Conservation (phyloP, 306 rosid genomes). For the Malus orientalis region DNA sequence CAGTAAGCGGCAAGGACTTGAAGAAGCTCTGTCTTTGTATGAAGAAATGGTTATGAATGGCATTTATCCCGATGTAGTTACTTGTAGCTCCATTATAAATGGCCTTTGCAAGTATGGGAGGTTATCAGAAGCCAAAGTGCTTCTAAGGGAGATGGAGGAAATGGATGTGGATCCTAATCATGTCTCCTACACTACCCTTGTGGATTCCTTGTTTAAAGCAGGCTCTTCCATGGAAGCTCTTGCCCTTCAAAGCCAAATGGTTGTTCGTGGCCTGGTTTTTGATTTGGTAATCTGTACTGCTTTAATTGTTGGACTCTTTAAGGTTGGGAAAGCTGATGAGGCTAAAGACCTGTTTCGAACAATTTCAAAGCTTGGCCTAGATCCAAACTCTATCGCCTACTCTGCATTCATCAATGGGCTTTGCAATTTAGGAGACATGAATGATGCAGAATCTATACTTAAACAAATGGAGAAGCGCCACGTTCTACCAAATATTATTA, state of each 20-base stretch:
- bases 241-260: slow-evolving; percentile 58
- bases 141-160: slow-evolving; percentile 66
- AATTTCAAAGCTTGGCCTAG: slow-evolving; percentile 42
- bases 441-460: slow-evolving; percentile 44
- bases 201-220: slow-evolving; percentile 54
- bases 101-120: slow-evolving; percentile 76
- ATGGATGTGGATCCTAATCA: slow-evolving; percentile 68
- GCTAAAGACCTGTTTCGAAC: slow-evolving; percentile 52
- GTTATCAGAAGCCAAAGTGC: slow-evolving; percentile 51
- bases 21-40: slow-evolving; percentile 55
- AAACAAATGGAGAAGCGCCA: slow-evolving; percentile 51
- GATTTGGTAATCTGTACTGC: slow-evolving; percentile 64
- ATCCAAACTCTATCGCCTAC: slow-evolving; percentile 65
- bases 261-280: slow-evolving; percentile 59
- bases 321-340: slow-evolving; percentile 47
- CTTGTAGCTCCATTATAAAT: slow-evolving; percentile 53
- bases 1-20: slow-evolving; percentile 39
- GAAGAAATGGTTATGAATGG: slow-evolving; percentile 67
- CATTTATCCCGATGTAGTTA: slow-evolving; percentile 63
- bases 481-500: slow-evolving; percentile 54
- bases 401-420: slow-evolving; percentile 62
- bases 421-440: slow-evolving; percentile 67
- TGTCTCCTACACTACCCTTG: slow-evolving; percentile 57
- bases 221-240: slow-evolving; percentile 57
- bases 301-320: slow-evolving; percentile 73